phyloP scores from a whole-genome alignment of 2,329 filamentous ascomycete species.

The Trichoderma breve region DNA sequence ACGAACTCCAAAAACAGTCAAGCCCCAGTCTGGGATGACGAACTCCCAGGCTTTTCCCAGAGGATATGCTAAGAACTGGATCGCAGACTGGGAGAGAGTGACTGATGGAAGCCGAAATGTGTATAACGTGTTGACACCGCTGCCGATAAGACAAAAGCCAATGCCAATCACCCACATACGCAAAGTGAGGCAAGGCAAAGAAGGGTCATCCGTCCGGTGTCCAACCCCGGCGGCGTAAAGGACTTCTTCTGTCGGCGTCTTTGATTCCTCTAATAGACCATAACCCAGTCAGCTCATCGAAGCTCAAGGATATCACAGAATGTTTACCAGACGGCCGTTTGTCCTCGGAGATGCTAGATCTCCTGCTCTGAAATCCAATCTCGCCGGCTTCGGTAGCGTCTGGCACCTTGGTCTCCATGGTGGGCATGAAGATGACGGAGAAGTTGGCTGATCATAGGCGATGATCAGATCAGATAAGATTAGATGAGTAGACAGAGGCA shows the following conservation, averaged over 20 bases:
- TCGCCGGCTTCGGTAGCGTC: not conserved
- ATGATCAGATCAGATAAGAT: conserved; percentile 17
- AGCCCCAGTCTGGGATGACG: conserved; percentile 31
- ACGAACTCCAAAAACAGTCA: conserved; percentile 28
- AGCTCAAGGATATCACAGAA: not conserved
- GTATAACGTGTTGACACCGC: conserved; percentile 42
- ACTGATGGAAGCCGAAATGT: conserved; percentile 37
- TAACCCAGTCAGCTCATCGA: not conserved
- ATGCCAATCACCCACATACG: conserved; percentile 41
- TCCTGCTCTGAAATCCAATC: conserved; percentile 4
- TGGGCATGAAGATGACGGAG: not conserved
- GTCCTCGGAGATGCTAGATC: not conserved
- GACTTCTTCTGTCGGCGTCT: conserved; percentile 27
- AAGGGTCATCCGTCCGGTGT: conserved; percentile 29
- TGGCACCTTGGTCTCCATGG: not conserved
- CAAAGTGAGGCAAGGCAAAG: conserved; percentile 36
- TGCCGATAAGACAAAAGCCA: conserved; percentile 37
- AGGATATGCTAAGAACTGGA: conserved; percentile 45
- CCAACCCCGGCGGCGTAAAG: conserved; percentile 33
- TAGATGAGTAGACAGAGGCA: not conserved
- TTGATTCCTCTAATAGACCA: conserved; percentile 12
- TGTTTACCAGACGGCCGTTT: conserved; percentile 9
- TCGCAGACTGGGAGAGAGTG: conserved; percentile 35
- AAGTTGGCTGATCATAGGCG: not conserved
- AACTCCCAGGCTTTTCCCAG: conserved; percentile 41